Evolutionary conservation across 768 basidiomycete genomes (phyloP), one percentile per base, ranked within the genome.

Genomic region (Crepidotus variabilis): DNA sequence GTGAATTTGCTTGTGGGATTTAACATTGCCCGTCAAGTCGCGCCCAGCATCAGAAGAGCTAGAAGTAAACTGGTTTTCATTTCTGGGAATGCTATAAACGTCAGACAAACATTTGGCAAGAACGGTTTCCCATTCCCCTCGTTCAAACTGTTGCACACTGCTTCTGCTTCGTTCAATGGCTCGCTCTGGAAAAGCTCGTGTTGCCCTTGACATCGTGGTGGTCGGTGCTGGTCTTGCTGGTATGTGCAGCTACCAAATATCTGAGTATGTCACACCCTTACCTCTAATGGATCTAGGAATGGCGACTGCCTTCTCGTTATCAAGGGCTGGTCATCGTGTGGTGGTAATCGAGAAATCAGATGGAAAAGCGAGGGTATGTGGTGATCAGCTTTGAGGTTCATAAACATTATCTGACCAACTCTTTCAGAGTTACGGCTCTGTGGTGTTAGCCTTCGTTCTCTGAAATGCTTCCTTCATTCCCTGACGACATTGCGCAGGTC

Each of bases 271-370:
- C 28, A 11, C 18, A 11, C 18, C 18, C 39, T 43, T 20, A 43
- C 39, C 18, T 14, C 13, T 11, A 14, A 2, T 61, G 39, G 18
- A 43, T 43, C 63, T 46, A 75, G 86, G 86, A 7, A 69, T 85
- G 48, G 78, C 85, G 2, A 71, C 78, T 35, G 85, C 85, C 2
- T 79, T 77, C 60, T 72, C 79, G 13, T 72, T 88, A 39, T 75
- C 74, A 48, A 77, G 75, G 60, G 78, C 78, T 4, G 86, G 86
- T 6, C 86, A 88, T 68, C 69, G 72, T 34, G 85, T 86, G n/a
- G 70, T 77, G 1, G 76, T 88, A 1, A 65, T 87, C n/a, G 86
- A 87, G 63, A 71, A 75, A 57, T 69, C 66, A 13, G 71, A 74
- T 54, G 77, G 76, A 16, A 71, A 71, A n/a, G 66, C 72, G n/a